Conservation (phyloP, 2,329 filamentous ascomycete species). For the Phoma sp. region DNA sequence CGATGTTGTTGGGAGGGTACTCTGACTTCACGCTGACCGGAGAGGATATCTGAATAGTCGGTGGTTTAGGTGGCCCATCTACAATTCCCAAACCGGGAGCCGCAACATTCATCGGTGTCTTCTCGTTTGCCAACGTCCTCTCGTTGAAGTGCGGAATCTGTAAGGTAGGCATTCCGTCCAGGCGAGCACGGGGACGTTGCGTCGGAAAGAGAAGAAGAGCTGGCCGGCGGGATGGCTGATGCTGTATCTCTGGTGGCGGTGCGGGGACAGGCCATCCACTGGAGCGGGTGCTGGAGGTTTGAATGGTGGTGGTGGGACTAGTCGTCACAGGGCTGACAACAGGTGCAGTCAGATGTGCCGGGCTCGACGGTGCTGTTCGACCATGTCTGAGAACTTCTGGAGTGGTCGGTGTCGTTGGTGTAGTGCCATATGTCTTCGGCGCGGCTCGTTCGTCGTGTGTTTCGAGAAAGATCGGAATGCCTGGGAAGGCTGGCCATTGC, state of each 20-base stretch:
- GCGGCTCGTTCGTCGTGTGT: conserved; percentile 21
- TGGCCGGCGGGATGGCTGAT: conserved; percentile 15
- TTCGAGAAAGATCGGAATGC: conserved; percentile 38
- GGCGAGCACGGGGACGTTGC: conserved; percentile 18
- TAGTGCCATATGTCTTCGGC: conserved; percentile 28
- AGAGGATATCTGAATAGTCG: conserved; percentile 16
- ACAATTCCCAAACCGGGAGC: conserved; percentile 17
- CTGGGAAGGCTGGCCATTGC: conserved; percentile 30
- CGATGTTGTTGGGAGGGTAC: conserved; percentile 19
- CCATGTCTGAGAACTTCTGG: conserved; percentile 18
- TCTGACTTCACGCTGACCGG: conserved; percentile 11
- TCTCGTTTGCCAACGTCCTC: conserved; percentile 17
- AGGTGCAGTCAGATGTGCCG: background rate
- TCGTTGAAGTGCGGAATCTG: conserved; percentile 19
- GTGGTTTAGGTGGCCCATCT: conserved; percentile 10
- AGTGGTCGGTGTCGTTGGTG: conserved; percentile 30
- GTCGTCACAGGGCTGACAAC: background rate
- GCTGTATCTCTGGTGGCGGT: conserved; percentile 25
- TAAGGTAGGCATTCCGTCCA: conserved; percentile 11
- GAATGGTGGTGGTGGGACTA: conserved; percentile 32
- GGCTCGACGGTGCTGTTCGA: conserved; percentile 7
- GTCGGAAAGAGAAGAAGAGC: conserved; percentile 28
- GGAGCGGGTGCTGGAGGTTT: conserved; percentile 27
- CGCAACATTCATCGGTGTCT: conserved; percentile 7
- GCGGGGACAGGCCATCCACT: conserved; percentile 30